phyloP scores from a whole-genome alignment of 1,284 basidiomycete species.

The Ceratobasidium sp. region DNA sequence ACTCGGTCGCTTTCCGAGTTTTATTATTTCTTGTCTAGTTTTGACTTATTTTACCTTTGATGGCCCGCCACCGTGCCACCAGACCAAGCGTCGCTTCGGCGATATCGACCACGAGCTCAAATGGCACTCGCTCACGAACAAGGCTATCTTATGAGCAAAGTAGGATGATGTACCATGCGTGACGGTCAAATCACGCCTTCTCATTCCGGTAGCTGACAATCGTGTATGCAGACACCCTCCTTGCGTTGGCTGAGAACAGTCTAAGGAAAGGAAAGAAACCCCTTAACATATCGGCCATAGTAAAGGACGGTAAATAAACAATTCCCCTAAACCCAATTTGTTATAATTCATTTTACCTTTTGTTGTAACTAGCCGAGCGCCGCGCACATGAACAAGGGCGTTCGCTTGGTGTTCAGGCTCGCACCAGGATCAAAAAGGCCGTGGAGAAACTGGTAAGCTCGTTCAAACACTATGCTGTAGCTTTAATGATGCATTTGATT shows the following conservation, averaged over 20 bases:
- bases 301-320: constrained; percentile 10
- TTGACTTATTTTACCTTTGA: constrained; percentile 12
- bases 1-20: background rate
- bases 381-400: constrained; percentile 29
- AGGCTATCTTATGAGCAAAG: constrained; percentile 30
- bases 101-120: constrained; percentile 20
- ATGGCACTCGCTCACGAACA: constrained; percentile 27
- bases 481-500: background rate
- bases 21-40: constrained; percentile 18
- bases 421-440: constrained; percentile 21
- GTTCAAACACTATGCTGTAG: background rate
- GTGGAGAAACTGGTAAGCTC: constrained; percentile 24
- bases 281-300: constrained; percentile 26
- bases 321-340: no score
- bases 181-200: background rate
- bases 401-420: constrained; percentile 17
- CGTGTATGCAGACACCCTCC: constrained; percentile 15
- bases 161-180: background rate
- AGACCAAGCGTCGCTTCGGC: constrained; percentile 29
- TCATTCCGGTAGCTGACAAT: background rate
- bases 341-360: background rate
- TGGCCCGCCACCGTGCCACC: constrained; percentile 31
- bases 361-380: constrained; percentile 3
- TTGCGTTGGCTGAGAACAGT: constrained; percentile 19
- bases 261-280: constrained; percentile 22